Evolutionary conservation across 768 basidiomycete genomes (phyloP).

Genomic region (Pleurotus platypus): DNA sequence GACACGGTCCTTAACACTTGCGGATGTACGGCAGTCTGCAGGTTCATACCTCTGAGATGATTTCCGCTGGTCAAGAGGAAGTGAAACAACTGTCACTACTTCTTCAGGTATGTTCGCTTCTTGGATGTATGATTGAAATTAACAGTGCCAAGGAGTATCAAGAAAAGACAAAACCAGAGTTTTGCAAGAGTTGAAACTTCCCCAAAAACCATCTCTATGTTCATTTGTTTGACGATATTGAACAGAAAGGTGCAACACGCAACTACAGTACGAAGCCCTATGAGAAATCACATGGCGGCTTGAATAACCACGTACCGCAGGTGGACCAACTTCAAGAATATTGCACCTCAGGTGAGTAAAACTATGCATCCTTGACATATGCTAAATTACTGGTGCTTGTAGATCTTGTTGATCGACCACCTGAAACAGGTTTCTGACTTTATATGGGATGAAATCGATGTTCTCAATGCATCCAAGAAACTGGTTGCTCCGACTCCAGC

Average conservation of each 20-base stretch:
- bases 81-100: slow-evolving; percentile 12
- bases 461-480: background rate
- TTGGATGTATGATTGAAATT: background rate
- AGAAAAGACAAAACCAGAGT: too few species aligned
- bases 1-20: too few species aligned
- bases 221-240: too few species aligned
- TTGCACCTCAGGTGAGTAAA: slow-evolving; percentile 24
- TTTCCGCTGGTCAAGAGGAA: slow-evolving; percentile 15
- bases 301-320: slow-evolving; percentile 22
- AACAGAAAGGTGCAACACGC: too few species aligned
- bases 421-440: background rate
- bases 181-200: too few species aligned
- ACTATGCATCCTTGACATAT: background rate
- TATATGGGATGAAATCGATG: background rate
- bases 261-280: too few species aligned
- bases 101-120: slow-evolving; percentile 16
- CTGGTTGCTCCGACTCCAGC: slow-evolving; percentile 5
- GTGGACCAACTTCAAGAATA: slow-evolving; percentile 28
- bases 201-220: too few species aligned
- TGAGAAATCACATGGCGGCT: slow-evolving; percentile 22
- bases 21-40: slow-evolving; percentile 25
- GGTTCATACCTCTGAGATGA: slow-evolving; percentile 24
- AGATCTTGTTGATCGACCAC: background rate
- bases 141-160: background rate
- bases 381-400: background rate